Base-by-base conservation (phyloP, 2,329 filamentous ascomycete species). In the Fusarium sp. region DNA sequence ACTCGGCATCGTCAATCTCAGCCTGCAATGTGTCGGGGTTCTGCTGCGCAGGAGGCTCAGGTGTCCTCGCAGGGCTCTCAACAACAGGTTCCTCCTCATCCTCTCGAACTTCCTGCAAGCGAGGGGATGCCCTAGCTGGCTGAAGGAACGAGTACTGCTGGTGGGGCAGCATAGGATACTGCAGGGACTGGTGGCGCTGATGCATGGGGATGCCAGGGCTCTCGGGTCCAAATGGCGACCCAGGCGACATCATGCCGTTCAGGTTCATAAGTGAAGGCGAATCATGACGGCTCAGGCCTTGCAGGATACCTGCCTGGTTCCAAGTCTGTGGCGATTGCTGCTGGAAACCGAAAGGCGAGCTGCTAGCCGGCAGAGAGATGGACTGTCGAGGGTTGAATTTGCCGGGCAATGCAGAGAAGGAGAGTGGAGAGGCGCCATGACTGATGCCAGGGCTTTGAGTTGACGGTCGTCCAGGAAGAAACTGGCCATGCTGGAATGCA, bases 1-100 rank as follows among this genome's bases (percentile, higher is more conserved):
- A 95, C 74, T 97, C 92, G 4, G 92, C 90, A 75, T 94, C 91
- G 54, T 96, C 91, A 61, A 96, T 90, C 71, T 96, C 93, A 67
- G 90, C 90, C 77, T 97, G 93, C 23, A 97, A 84, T 71, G 93
- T 93, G 72, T 94, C 91, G 50, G 81, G 79, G 57, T 84, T 81
- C 49, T 81, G 81, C 53, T 81, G 81, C 50, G 79, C 79, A 10
- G 72, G 61, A 9, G 84, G 81, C 72, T 89, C 85, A 0, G 86
- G 84, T 0, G 84, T 86, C 73, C 85, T 86, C 1, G 84, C 86
- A 9, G 82, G 83, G 61, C 82, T 86, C 78, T 87, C 85, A 71
- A 75, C 80, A 25, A 64, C 67, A 1, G 79, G 77, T 63, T 92
- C 90, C 69, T 92, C 90, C 20, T 92, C 90, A 60, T 88, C 89